Percentiles rank a stretch among this genome's conserved stretches.
Evolutionary conservation across 2,329 filamentous ascomycete species (phyloP).

Genomic region (Gyromitra esculenta): DNA sequence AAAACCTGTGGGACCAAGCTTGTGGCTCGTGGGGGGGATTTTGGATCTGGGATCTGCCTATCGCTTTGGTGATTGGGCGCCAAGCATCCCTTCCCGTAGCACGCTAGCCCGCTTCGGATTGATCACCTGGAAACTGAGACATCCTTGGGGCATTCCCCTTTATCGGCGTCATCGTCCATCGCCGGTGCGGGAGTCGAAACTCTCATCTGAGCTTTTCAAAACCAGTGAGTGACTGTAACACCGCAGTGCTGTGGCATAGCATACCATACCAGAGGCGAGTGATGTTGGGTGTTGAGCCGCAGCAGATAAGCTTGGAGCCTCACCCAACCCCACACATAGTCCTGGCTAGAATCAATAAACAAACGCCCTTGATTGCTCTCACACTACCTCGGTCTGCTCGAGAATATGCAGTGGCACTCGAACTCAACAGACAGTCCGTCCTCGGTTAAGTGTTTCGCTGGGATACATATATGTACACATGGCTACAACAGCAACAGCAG

Average conservation of each 20-base stretch:
- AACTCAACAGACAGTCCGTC: constrained; percentile 1
- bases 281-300: constrained; percentile 31
- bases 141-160: constrained; percentile 28
- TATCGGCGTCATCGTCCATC: constrained; percentile 29
- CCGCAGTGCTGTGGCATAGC: not conserved
- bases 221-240: constrained; percentile 7
- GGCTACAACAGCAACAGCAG: not conserved
- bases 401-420: constrained; percentile 11
- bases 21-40: constrained; percentile 39
- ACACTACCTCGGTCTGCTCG: constrained; percentile 15
- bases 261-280: not conserved
- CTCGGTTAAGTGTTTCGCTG: constrained; percentile 20
- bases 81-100: constrained; percentile 40
- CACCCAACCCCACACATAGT: constrained; percentile 14
- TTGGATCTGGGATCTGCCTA: constrained; percentile 53
- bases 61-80: constrained; percentile 41
- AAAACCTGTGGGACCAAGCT: constrained; percentile 38
- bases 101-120: constrained; percentile 34
- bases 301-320: constrained; percentile 19
- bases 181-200: constrained; percentile 8
- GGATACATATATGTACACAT: not conserved
- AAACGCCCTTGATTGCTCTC: not conserved
- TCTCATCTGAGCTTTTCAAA: constrained; percentile 6
- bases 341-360: constrained; percentile 1
- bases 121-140: constrained; percentile 40